Base-by-base conservation (phyloP, 495 filamentous ascomycete species). In the Penicillium taxi region DNA sequence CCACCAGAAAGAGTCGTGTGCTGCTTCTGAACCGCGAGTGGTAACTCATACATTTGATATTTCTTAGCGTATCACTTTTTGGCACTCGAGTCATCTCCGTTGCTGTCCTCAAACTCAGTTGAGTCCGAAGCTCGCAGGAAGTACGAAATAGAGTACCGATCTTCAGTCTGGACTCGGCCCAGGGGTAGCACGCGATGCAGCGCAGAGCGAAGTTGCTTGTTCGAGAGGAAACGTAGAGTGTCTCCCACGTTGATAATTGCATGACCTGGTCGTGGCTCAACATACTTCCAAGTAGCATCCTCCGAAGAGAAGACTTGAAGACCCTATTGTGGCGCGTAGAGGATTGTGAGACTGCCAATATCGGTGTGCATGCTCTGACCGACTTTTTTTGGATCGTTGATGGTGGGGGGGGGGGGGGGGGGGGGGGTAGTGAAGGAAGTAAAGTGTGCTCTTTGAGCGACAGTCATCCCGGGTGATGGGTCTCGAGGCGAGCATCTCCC, bases 181-280 rank as follows among this genome's bases (percentile, higher is more conserved):
- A 35, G 26, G 5, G 74, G 74, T 19, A 72, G 69, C 9, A 78
- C 74, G 23, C 72, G 61, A 60, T 78, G 74, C 53, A 78, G 66
- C 56, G 63, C 69, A 12, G 67, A 72, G 42, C 66, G 60, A 45
- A 78, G 57, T 26, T 57, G 61, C 47, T 64, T 59, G 23, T 64
- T 65, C 28, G 57, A 61, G 9, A 69, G 61, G 44, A 73, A 70
- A 21, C 67, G 65, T 40, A 78, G 58, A 14, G 69, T 69, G 55
- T 78, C 75, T 34, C 75, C 75, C 2, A 79, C 59, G 54, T 78
- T 72, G 35, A 77, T 64, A 44, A 77, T 66, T 7, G 71, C 70
- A 47, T 57, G 63, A 27, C 72, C 70, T 0, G 52, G 45, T 38
- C 56, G 56, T 11, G 75, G 73, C 35, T 48, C 56, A 15, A 79